Base-by-base conservation (phyloP, 495 filamentous ascomycete species). In the Saxophila tyrrhenica region DNA sequence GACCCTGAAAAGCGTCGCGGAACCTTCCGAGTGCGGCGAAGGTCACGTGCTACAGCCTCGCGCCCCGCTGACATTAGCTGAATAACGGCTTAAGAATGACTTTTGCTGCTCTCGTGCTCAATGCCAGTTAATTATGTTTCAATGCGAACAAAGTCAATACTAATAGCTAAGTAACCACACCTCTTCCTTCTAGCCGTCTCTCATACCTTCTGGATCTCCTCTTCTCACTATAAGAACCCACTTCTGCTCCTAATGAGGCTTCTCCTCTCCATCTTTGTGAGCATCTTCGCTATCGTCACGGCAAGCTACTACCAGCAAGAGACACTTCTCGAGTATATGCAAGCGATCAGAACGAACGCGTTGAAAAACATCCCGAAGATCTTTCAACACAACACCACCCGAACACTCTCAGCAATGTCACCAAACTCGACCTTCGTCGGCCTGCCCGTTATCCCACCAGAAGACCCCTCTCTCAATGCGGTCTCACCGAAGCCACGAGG, bases 401-500 rank as follows among this genome's bases (percentile, higher is more conserved):
- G 32, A 42, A 63, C 41, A 55, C 60, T 47, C 44, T 62, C 51
- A 56, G 51, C 61, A 60, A 63, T 59, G 61, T 56, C 20, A 48
- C 58, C 56, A 22, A 65, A 52, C 24, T 60, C 61, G 3, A 59
- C 59, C 38, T 71, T 71, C 57, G 59, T 58, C 25, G 69, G 69
- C 58, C 64, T 71, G n/a, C 66, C 69, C 9, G 66, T 64, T 51
- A 68, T 71, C 42, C 69, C 68, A 8, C 60, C 66, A 32, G 41
- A 59, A 21, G 55, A 67, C 55, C 64, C 67, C 11, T 53, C 63
- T 57, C 63, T 66, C 54, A 64, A 68, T 13, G 70, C 67, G 1
- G 22, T 17, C 16, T 24, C 23, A 0, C 56, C 67, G 51, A 72
- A 79, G 46, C 76, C 87, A 11, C 81, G 91, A 57, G 75, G 80